Percentiles rank a stretch among this genome's conserved stretches.
phyloP scores from a whole-genome alignment of 495 filamentous ascomycete species.

The Talaromyces ruber region DNA sequence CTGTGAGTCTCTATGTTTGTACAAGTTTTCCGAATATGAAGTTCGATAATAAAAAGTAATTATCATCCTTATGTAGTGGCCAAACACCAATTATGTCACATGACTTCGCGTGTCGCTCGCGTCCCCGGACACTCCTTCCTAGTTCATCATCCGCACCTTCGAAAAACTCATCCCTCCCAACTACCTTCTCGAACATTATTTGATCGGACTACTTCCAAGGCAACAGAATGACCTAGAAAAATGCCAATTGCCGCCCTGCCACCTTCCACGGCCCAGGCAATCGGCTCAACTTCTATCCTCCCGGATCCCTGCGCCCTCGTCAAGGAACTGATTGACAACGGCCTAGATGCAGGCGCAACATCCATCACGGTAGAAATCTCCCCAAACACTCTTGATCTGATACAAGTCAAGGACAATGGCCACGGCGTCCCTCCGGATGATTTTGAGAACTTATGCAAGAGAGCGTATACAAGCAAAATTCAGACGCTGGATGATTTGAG shows the following conservation, averaged over 20 bases:
- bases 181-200: background rate
- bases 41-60: no score
- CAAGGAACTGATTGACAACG: constrained; percentile 91
- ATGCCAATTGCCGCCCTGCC: constrained; percentile 66
- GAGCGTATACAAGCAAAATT: constrained; percentile 83
- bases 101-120: background rate
- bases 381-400: constrained; percentile 65
- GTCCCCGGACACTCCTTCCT: background rate
- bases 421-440: constrained; percentile 68
- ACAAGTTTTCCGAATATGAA: no score
- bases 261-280: constrained; percentile 49
- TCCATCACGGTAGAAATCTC: constrained; percentile 67
- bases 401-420: constrained; percentile 89
- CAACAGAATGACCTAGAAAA: constrained; percentile 8
- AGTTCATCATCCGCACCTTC: background rate
- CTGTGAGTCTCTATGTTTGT: no score
- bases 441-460: constrained; percentile 56
- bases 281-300: constrained; percentile 68
- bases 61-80: no score
- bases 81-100: background rate
- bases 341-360: constrained; percentile 73
- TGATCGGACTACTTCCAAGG: background rate
- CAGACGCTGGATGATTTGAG: constrained; percentile 61
- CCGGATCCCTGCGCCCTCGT: constrained; percentile 64
- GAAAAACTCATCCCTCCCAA: background rate